phyloP scores from a whole-genome alignment of 2,329 filamentous ascomycete genomes.

The Harringtonia lauricola region DNA sequence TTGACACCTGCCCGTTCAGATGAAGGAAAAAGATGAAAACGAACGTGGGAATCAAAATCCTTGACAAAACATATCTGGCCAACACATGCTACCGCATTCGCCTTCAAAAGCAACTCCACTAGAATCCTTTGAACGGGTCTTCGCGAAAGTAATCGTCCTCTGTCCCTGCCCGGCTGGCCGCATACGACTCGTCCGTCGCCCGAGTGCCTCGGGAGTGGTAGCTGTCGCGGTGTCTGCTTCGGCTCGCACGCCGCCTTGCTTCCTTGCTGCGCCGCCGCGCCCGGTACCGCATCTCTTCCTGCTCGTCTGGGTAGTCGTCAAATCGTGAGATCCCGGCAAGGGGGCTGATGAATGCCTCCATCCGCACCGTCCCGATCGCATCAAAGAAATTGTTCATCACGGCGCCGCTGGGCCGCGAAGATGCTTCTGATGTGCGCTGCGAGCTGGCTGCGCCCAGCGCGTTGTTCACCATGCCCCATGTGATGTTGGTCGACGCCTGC shows the following conservation, averaged over 20 bases:
- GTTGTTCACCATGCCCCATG: constrained; percentile 16
- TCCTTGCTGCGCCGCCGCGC: constrained; percentile 45
- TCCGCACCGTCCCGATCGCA: constrained; percentile 79
- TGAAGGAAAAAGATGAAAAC: background rate
- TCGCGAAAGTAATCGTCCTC: constrained; percentile 48
- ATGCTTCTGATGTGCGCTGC: constrained; percentile 44
- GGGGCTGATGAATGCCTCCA: constrained; percentile 89
- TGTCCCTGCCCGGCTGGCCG: constrained; percentile 31
- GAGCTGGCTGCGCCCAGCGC: constrained; percentile 19
- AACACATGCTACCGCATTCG: too few species aligned
- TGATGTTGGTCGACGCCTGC: constrained; percentile 34
- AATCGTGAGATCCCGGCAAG: constrained; percentile 30
- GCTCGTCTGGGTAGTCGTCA: constrained; percentile 35
- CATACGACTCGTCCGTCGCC: constrained; percentile 35
- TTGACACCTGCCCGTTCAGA: background rate
- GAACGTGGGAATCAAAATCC: too few species aligned
- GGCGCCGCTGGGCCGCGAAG: constrained; percentile 29
- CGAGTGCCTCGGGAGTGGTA: constrained; percentile 33
- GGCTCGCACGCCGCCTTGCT: constrained; percentile 37
- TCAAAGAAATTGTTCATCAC: constrained; percentile 61
- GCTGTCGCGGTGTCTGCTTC: constrained; percentile 39
- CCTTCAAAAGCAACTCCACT: constrained; percentile 7
- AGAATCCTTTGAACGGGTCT: constrained; percentile 54
- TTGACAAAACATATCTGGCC: too few species aligned
- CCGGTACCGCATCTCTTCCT: constrained; percentile 36